phyloP scores from a whole-genome alignment of 1,284 basidiomycete species.

The Cryptococcus floricola region DNA sequence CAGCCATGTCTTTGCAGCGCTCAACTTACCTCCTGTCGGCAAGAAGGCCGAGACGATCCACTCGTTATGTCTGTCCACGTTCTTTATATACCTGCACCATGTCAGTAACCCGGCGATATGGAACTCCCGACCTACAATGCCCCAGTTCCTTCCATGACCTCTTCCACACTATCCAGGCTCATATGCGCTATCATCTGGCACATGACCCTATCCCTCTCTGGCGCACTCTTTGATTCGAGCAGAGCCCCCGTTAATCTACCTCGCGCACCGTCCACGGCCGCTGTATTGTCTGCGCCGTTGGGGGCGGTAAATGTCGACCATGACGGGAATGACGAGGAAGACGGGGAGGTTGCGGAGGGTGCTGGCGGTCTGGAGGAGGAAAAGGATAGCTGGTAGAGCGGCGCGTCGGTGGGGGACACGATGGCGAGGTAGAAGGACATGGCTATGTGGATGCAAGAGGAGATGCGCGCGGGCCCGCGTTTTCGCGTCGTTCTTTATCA shows the following conservation, averaged over 20 bases:
- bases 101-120: constrained; percentile 2
- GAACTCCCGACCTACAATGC: constrained; percentile 62
- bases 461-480: background rate
- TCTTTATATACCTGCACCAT: constrained; percentile 78
- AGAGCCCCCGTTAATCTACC: constrained; percentile 3
- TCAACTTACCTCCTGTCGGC: constrained; percentile 77
- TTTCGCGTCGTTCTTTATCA: background rate
- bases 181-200: constrained; percentile 96
- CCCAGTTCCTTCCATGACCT: constrained; percentile 77
- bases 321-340: constrained; percentile 35
- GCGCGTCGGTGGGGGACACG: constrained; percentile 48
- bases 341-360: constrained; percentile 12
- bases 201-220: constrained; percentile 68
- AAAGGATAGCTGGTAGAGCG: constrained; percentile 47
- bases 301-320: constrained; percentile 46
- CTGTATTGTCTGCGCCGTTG: constrained; percentile 22
- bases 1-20: background rate
- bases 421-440: constrained; percentile 52
- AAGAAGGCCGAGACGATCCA: constrained; percentile 94
- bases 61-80: constrained; percentile 92
- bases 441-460: background rate
- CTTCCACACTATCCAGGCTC: constrained; percentile 84
- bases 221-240: constrained; percentile 48
- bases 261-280: constrained; percentile 4
- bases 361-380: constrained; percentile 33